Base-by-base conservation (phyloP, 2,329 filamentous ascomycete genomes). In the Trichophaea hybrida region DNA sequence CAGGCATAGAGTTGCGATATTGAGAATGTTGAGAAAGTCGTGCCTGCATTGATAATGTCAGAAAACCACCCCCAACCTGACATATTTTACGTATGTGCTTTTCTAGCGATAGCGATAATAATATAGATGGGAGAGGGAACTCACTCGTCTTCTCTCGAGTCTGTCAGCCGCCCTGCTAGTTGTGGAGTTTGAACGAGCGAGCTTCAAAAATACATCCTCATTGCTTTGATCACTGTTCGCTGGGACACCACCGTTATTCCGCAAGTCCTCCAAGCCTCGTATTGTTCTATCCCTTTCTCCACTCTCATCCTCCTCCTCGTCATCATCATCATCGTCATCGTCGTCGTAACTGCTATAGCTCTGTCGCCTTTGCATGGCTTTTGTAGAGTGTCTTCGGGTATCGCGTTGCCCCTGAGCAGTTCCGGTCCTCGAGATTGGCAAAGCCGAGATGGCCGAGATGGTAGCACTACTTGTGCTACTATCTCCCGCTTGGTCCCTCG, bases 121-220 rank as follows among this genome's bases (percentile, higher is more conserved):
- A 49, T 49, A n/a, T n/a, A 49, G 17, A 54, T 8, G 32, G 46
- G 37, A 15, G 35, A 43, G 34, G 44, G 37, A 31, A 53, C 63
- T 34, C 52, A 63, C 61, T 55, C 59, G 46, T 56, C 58, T 52
- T 60, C 64, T 62, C 54, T 67, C 59, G 55, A 62, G 57, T 50
- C 62, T 61, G 51, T 62, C 61, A 15, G 62, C 64, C 32, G 65
- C 60, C 13, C 64, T 60, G 5, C 65, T 61, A 4, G 56, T 62
- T 35, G 62, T 61, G 35, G 67, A 67, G 40, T 66, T 65, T 10
- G 64, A 63, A 49, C 65, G 64, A 17, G 67, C 67, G 50, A 69
- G 60, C 52, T 61, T 67, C 44, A 69, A 60, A 58, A 69, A 69
- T 40, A 67, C 61, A 57, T 69, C 67, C 34, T 68, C 67, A 31